Evolutionary conservation across 108 stramenopile genomes (phyloP).

Genomic region (Cylindrotheca closterium): DNA sequence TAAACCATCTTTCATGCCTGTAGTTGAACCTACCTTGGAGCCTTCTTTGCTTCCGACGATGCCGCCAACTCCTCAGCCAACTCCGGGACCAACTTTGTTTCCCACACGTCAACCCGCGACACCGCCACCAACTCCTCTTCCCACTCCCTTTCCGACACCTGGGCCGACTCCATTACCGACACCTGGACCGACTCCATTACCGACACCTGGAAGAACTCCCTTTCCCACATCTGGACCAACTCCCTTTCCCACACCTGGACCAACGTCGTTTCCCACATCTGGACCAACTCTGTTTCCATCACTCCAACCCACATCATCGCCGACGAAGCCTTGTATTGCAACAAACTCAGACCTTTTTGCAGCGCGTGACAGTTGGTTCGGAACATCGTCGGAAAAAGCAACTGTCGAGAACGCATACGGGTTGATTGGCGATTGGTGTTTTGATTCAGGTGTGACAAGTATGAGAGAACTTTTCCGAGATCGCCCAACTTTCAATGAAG

Average conservation of each 20-base stretch:
- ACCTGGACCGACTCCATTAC: too few species aligned
- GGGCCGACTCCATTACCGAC: too few species aligned
- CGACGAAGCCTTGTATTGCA: background rate
- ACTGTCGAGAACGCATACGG: too few species aligned
- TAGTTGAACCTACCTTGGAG: too few species aligned
- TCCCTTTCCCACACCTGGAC: background rate
- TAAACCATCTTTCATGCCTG: too few species aligned
- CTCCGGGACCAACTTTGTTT: conserved; percentile 10
- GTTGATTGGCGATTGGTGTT: too few species aligned
- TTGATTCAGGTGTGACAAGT: background rate
- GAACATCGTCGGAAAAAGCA: too few species aligned
- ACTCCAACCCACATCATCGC: background rate
- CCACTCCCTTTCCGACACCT: too few species aligned
- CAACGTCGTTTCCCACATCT: background rate
- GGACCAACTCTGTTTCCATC: background rate
- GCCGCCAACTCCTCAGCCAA: conserved; percentile 6
- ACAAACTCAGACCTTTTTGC: background rate
- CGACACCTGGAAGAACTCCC: too few species aligned
- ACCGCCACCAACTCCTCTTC: conserved; percentile 6
- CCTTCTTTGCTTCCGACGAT: conserved; percentile 1
- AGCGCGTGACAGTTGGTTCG: background rate
- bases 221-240: conserved; percentile 9
- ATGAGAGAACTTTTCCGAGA: background rate
- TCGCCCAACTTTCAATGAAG: too few species aligned
- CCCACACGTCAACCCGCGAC: conserved; percentile 7